Evolutionary conservation across 176 grass and related monocot genomes (phyloP), one percentile per base, ranked within the genome.

Genomic region (Hordeum marinum): DNA sequence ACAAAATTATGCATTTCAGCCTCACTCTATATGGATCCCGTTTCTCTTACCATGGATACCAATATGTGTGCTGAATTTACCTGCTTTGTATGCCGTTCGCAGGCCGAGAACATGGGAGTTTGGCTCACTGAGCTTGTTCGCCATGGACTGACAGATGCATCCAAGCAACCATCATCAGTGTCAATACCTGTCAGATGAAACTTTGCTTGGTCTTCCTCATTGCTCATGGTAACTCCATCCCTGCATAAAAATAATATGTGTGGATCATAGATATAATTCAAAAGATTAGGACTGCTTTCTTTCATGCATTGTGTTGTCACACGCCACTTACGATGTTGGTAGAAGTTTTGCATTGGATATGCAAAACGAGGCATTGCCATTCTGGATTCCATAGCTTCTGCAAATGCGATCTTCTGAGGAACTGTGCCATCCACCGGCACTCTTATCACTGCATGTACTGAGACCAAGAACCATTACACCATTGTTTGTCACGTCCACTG

Each of bases 41-140:
- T 75, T 75, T 48, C 1, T 68, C 75, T 17, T 84, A 67, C 1
- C 31, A 57, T n/a, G 0, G 11, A 4, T 78, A 58, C 2, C 37
- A 58, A 17, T 67, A 11, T 7, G 21, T 45, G 27, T 72, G 58
- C 71, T 50, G 9, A 29, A 50, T 43, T 20, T 86, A 97, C 95
- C 85, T 98, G 95, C 15, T 90, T 88, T 68, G 82, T 32, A 91
- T 98, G 92, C 76, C 35, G 72, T 76, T 60, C 91, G 80, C 95
- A 98, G 57, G 42, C 76, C 4, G 90, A 91, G 54, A 83, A 92
- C 81, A 82, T 85, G 32, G 59, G 84, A 40, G 63, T 40, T 21
- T 40, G 41, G 4, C 17, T 82, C 14, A 77, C 87, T 64, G 80
- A 90, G 63, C 87, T 71, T 40, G 23, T 80, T 29, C 24, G 34